Percentiles rank a stretch among this genome's conserved stretches.
Conservation (phyloP, 768 basidiomycete species). For the Mycena leptocephala region DNA sequence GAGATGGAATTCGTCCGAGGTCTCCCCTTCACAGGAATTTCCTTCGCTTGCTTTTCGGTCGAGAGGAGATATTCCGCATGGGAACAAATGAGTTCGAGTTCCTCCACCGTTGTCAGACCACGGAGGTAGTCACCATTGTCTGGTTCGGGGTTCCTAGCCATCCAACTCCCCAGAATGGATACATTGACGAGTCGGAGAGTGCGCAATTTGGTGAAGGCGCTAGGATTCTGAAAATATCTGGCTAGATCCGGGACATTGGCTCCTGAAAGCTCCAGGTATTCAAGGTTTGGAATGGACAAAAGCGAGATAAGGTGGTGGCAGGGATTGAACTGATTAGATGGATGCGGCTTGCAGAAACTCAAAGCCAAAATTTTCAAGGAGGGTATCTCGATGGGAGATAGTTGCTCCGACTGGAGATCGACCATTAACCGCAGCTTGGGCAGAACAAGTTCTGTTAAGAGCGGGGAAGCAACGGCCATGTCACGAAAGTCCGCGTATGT, state of each 20-base stretch:
- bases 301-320: conserved; percentile 31
- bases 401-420: conserved; percentile 13
- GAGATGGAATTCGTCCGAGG: conserved; percentile 27
- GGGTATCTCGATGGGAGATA: conserved; percentile 32
- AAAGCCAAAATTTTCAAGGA: conserved; percentile 31
- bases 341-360: conserved; percentile 30
- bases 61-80: conserved; percentile 26
- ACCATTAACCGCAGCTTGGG: conserved; percentile 29
- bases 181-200: conserved; percentile 30
- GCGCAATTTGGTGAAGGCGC: conserved; percentile 24
- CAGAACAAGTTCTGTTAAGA: conserved; percentile 27
- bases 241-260: conserved; percentile 26
- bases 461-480: conserved; percentile 34
- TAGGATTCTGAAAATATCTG: conserved; percentile 17
- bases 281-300: conserved; percentile 29
- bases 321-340: conserved; percentile 26
- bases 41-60: not conserved
- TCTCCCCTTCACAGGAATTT: not conserved
- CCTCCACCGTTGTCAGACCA: conserved; percentile 25
- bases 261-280: conserved; percentile 34
- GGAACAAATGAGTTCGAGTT: conserved; percentile 30
- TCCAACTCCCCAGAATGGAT: not conserved
- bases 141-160: not conserved
- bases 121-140: conserved; percentile 26
- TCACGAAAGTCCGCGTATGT: conserved; percentile 25